A percentile compares a stretch with the other conserved stretches of the same genome.
Conservation (phyloP, 176 grass and related monocot genomes). For the Oryza rufipogon region DNA sequence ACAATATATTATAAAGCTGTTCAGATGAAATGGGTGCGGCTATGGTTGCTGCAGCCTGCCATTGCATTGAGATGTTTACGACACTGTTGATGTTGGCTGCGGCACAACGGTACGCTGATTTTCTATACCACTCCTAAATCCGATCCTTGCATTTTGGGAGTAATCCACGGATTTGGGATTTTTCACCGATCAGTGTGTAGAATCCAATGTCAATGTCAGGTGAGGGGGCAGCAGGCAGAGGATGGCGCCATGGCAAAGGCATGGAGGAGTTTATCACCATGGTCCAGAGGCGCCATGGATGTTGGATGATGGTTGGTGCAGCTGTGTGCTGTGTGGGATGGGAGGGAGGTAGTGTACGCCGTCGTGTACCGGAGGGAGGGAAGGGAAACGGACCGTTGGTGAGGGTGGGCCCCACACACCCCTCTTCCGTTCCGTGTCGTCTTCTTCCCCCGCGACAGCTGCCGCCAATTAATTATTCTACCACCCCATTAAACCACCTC, state of each 20-base stretch:
- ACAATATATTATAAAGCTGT: too few relatives aligned
- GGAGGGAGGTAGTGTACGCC: neutral
- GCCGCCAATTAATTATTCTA: conserved; percentile 63
- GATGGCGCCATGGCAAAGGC: neutral
- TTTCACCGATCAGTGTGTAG: neutral
- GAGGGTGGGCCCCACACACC: neutral
- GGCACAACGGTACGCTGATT: too few relatives aligned
- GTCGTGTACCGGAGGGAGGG: conserved; percentile 38
- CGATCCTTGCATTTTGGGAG: too few relatives aligned
- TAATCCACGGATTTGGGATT: too few relatives aligned
- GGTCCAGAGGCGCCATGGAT: neutral
- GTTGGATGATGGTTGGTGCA: neutral
- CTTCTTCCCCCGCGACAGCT: conserved; percentile 55
- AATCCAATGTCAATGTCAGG: neutral
- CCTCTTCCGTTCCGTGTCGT: conserved; percentile 43
- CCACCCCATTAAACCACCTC: conserved; percentile 49
- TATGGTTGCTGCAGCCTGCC: too few relatives aligned
- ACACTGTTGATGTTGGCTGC: too few relatives aligned
- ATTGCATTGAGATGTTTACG: too few relatives aligned
- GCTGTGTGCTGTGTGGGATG: neutral
- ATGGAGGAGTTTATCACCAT: neutral
- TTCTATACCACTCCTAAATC: too few relatives aligned
- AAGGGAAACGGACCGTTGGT: conserved; percentile 38
- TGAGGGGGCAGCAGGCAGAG: neutral
- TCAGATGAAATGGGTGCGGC: too few relatives aligned